Evolutionary conservation across 805 yeast species (phyloP).

Genomic region (Lipomyces yamanashiensis): DNA sequence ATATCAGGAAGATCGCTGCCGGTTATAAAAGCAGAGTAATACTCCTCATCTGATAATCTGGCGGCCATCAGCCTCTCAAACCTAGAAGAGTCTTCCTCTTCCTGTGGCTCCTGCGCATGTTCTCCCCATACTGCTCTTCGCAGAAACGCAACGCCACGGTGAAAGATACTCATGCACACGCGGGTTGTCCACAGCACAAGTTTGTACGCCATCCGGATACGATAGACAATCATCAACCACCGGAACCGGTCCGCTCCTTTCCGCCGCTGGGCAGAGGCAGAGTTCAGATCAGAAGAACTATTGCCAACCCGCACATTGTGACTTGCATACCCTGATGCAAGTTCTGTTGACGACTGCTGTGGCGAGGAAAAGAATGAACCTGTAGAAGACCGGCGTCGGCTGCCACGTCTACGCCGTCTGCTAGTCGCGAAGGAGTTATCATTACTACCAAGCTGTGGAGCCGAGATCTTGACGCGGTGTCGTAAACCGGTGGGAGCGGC

Average conservation of each 20-base stretch:
- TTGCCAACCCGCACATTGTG: conserved; percentile 26
- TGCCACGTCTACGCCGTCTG: conserved; percentile 4
- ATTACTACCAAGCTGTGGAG: not conserved
- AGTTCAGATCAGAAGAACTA: not conserved
- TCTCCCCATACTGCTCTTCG: not conserved
- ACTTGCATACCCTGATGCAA: conserved; percentile 27
- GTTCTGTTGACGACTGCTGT: not conserved
- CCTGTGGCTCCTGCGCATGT: not conserved
- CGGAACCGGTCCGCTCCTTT: conserved; percentile 21
- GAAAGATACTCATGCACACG: not conserved
- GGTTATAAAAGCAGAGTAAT: conserved; percentile 48
- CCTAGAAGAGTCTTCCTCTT: not conserved
- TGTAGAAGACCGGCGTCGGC: not conserved
- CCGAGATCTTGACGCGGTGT: conserved; percentile 15
- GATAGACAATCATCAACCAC: conserved; percentile 20
- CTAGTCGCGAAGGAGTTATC: not conserved
- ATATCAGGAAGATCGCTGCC: conserved; percentile 82
- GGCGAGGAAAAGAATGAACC: not conserved
- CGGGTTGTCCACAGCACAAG: conserved; percentile 19
- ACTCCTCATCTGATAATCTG: conserved; percentile 57
- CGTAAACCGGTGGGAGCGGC: conserved; percentile 4
- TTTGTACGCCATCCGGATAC: conserved; percentile 33
- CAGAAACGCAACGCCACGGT: not conserved
- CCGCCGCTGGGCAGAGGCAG: conserved; percentile 3
- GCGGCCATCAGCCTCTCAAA: not conserved